Conservation (phyloP, 495 filamentous ascomycete species). For the Penicillium canariense region DNA sequence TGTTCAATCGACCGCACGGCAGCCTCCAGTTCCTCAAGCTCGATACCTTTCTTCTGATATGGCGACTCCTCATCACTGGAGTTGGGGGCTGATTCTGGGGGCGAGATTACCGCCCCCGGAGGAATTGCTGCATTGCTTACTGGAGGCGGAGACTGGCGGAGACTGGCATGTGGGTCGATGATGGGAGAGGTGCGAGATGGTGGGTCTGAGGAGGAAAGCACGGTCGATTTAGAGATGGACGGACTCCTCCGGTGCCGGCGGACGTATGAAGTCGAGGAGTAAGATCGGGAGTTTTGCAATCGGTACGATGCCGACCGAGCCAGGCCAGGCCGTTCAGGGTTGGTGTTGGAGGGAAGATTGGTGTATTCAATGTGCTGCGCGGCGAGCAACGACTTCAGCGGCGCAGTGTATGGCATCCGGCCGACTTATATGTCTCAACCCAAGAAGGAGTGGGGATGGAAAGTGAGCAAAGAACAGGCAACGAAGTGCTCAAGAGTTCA, state of each 20-base stretch:
- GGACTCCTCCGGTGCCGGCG: constrained; percentile 65
- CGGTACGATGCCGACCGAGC: constrained; percentile 38
- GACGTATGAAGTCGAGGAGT: constrained; percentile 74
- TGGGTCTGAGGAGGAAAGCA: constrained; percentile 30
- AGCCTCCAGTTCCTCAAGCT: constrained; percentile 74
- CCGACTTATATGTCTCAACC: constrained; percentile 46
- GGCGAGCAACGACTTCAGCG: constrained; percentile 75
- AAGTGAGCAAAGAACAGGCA: neutral
- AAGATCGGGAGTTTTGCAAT: constrained; percentile 65
- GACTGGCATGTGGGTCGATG: constrained; percentile 53
- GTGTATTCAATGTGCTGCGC: constrained; percentile 62
- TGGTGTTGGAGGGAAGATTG: constrained; percentile 57
- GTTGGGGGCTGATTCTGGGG: constrained; percentile 74
- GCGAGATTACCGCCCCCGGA: constrained; percentile 77
- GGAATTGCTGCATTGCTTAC: constrained; percentile 70
- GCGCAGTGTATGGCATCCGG: constrained; percentile 93
- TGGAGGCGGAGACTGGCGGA: constrained; percentile 79
- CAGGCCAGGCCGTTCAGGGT: constrained; percentile 36
- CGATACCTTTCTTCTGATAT: constrained; percentile 54
- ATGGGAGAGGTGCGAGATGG: constrained; percentile 43
- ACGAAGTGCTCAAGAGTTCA: constrained; percentile 7
- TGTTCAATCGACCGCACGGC: constrained; percentile 79
- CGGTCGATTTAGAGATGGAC: constrained; percentile 45
- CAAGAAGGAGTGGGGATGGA: constrained; percentile 23
- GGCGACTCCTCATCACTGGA: constrained; percentile 80